Base-by-base conservation (phyloP, 2,329 filamentous ascomycete species). In the Paracamarosporium sp. region DNA sequence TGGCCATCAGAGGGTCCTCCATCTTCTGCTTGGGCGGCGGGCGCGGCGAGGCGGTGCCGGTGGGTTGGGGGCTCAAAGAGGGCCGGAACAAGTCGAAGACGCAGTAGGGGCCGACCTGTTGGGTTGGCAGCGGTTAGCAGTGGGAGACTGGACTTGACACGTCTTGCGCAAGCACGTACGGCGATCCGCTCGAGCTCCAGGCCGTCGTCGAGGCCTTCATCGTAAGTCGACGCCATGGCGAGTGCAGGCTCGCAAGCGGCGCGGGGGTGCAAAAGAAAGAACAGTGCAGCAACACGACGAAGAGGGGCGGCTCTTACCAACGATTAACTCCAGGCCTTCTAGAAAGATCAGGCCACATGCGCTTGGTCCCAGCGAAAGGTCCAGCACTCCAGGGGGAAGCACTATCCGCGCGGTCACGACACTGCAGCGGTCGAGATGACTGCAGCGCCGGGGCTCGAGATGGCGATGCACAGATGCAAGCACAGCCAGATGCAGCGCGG, bases 391-490 rank as follows among this genome's bases (percentile, higher is more conserved):
- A n/a, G n/a, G n/a, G n/a, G n/a, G n/a, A n/a, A n/a, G n/a, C n/a
- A n/a, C n/a, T n/a, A 24, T 20, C 27, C 5, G n/a, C 27, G 44
- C 5, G 46, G 78, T 79, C 73, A 20, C 35, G 20, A 17, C 81
- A 86, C 85, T 79, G 82, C 38, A 80, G 65, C 40, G 20, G 20
- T 24, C 20, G 11, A 20, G 40, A 43, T 27, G 40, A 41, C 38
- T 41, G 40, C 40, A 27, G 40, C 40, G 40, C 40, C 22, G 22
- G 22, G 24, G 40, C 40, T 43, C 40, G 40, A 24, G 20, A 9
- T 8, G n/a, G 17, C 35, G 35, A n/a, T 4, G 35, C n/a, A n/a
- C 31, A 11, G 31, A 9, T 6, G 31, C 31, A 3, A 5, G 31
- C n/a, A 38, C 35, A 17, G 35, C 6, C 36, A 40, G 36, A 40